phyloP scores from a whole-genome alignment of 2,329 filamentous ascomycete species.

The Aspergillus brunneoviolaceus region DNA sequence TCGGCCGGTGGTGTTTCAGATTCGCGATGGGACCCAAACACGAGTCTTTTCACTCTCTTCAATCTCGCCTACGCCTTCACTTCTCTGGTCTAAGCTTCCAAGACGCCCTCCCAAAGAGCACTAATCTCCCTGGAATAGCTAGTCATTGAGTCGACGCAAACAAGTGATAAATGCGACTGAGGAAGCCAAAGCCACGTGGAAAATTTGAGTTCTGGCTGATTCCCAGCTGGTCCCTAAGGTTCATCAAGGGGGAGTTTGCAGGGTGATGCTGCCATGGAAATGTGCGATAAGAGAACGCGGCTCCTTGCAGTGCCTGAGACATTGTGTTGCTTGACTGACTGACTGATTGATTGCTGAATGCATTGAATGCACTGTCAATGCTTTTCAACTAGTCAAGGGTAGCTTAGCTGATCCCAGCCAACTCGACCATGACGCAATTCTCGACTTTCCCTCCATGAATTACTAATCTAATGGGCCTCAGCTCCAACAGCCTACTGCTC shows the following conservation, averaged over 20 bases:
- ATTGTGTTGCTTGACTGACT: neutral
- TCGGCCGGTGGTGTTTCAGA: slow-evolving; percentile 7
- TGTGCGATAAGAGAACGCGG: neutral
- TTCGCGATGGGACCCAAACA: neutral
- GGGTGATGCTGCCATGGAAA: slow-evolving; percentile 3
- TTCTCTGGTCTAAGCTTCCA: neutral
- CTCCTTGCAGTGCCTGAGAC: slow-evolving; percentile 5
- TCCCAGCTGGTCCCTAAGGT: neutral
- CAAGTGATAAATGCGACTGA: neutral
- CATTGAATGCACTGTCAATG: neutral
- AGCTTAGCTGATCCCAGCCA: neutral
- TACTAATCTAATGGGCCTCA: slow-evolving; percentile 3
- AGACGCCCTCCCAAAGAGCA: neutral
- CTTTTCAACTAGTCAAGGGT: neutral
- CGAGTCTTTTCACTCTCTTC: slow-evolving; percentile 1
- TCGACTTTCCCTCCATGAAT: neutral
- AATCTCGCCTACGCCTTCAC: neutral
- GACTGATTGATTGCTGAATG: neutral
- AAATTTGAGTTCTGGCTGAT: neutral
- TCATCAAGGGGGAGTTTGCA: slow-evolving; percentile 2
- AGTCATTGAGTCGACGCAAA: neutral
- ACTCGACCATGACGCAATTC: neutral
- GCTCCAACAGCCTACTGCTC: neutral
- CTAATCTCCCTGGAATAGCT: neutral
- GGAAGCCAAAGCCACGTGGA: neutral